Conservation (phyloP, 2,329 filamentous ascomycete species). For the Colletotrichum filicis region DNA sequence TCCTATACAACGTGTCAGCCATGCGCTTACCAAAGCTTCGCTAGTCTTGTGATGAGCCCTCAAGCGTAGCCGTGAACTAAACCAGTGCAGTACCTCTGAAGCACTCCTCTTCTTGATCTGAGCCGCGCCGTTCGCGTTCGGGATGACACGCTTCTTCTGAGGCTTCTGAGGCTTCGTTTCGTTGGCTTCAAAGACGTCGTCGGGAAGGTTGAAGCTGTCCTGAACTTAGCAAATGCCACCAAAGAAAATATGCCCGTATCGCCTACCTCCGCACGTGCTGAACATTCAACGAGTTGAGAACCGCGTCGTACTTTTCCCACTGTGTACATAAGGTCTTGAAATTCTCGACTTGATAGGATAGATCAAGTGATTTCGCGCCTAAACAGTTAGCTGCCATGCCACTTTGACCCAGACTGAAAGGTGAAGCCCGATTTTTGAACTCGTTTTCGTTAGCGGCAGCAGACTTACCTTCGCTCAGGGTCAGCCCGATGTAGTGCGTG, state of each 20-base stretch:
- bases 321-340: slow-evolving; percentile 86
- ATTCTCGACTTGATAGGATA: slow-evolving; percentile 83
- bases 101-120: slow-evolving; percentile 61
- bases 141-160: slow-evolving; percentile 40
- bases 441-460: neutral
- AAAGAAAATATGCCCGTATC: neutral
- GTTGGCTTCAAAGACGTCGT: slow-evolving; percentile 86
- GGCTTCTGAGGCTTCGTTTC: slow-evolving; percentile 77
- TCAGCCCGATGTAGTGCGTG: slow-evolving; percentile 93
- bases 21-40: slow-evolving; percentile 55
- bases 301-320: slow-evolving; percentile 79
- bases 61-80: neutral
- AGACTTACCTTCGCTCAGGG: slow-evolving; percentile 77
- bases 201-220: slow-evolving; percentile 83
- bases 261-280: slow-evolving; percentile 88
- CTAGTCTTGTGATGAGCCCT: neutral
- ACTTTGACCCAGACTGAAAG: neutral
- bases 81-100: slow-evolving; percentile 51
- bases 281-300: slow-evolving; percentile 82
- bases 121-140: slow-evolving; percentile 47
- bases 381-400: slow-evolving; percentile 45
- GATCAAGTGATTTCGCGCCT: slow-evolving; percentile 78
- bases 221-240: neutral
- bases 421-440: slow-evolving; percentile 29
- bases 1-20: slow-evolving; percentile 43